Evolutionary conservation across 768 basidiomycete species (phyloP).

Genomic region (Lactarius evosmus): DNA sequence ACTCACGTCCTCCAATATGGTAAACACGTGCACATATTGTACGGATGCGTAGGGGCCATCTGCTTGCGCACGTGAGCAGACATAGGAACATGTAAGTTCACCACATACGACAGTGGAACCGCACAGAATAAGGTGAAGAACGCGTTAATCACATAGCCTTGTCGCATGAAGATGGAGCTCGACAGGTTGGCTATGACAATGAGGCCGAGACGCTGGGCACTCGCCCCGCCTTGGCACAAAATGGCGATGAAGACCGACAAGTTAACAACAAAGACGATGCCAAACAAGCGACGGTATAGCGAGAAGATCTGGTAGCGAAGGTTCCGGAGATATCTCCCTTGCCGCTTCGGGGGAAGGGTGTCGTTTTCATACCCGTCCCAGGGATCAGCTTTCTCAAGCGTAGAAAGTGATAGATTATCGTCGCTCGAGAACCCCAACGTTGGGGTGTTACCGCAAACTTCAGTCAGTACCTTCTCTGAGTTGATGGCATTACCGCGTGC

Average conservation of each 20-base stretch:
- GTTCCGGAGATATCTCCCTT: constrained; percentile 49
- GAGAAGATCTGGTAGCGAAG: constrained; percentile 54
- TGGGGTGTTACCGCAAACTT: background rate
- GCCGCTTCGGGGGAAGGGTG: constrained; percentile 47
- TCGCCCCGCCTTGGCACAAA: constrained; percentile 35
- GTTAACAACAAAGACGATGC: constrained; percentile 50
- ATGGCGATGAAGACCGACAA: constrained; percentile 46
- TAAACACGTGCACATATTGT: constrained; percentile 54
- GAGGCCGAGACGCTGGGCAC: constrained; percentile 36
- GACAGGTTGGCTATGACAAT: constrained; percentile 45
- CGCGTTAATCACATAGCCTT: constrained; percentile 57
- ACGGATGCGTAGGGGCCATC: constrained; percentile 55
- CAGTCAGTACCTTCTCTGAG: background rate
- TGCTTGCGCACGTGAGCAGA: constrained; percentile 30
- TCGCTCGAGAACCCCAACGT: too few species aligned
- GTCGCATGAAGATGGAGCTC: constrained; percentile 42
- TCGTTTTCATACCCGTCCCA: constrained; percentile 57
- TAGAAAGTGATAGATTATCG: constrained; percentile 12
- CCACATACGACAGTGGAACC: constrained; percentile 48
- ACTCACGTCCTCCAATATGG: constrained; percentile 51
- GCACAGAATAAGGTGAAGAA: constrained; percentile 53
- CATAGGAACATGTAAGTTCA: constrained; percentile 5
- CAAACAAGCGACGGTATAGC: constrained; percentile 54
- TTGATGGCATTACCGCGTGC: background rate
- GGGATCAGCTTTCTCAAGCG: constrained; percentile 30